Evolutionary conservation across 2,329 filamentous ascomycete species (phyloP), one percentile per base, ranked within the genome.

Genomic region (Malbranchea cinnamomea): DNA sequence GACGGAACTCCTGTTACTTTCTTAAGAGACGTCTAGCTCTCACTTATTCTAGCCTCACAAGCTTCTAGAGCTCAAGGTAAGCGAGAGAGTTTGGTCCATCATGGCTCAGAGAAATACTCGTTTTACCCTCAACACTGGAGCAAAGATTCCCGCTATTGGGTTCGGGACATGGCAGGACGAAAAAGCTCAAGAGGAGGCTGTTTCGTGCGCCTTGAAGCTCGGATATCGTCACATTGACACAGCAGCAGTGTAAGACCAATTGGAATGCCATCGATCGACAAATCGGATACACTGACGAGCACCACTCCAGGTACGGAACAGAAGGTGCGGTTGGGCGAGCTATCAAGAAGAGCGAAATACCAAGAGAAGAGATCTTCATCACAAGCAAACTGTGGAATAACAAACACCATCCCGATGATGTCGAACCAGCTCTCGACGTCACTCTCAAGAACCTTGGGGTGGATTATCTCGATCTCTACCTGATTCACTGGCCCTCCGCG

Each of bases 321-420:
- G 75, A 78, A 49, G 63, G 62, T 32, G 71, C 75, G 31, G 73
- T 78, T 0, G 78, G 74, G 8, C 55, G 63, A 39, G 77, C 69
- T 12, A 70, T 80, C 45, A 67, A 62, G 41, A 65, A 74, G 37
- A 68, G 68, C 18, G 65, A 74, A 26, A 63, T 80, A 7, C 72
- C 74, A 35, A 64, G 74, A 26, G 57, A 69, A 24, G 62, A 78
- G 33, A 56, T 79, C 37, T 79, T 78, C 52, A 60, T 79, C 40
- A 74, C 69, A 2, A 73, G 70, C 7, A 79, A 78, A 49, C 55
- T 78, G 20, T 77, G 71, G 71, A 75, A 74, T 54, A 73, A 71
- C 49, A 63, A 55, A 42, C 70, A 75, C 45, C 61, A 67, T 38
- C 66, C 65, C 1, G 63, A 74, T 42, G 69, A 74, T 42, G 76